A percentile compares a stretch with the other conserved stretches of the same genome.
These are phyloP conservation scores for Wallacemonas sp. DNA, from an alignment of 208 protist species.

Conservation along the genomic window DNA sequence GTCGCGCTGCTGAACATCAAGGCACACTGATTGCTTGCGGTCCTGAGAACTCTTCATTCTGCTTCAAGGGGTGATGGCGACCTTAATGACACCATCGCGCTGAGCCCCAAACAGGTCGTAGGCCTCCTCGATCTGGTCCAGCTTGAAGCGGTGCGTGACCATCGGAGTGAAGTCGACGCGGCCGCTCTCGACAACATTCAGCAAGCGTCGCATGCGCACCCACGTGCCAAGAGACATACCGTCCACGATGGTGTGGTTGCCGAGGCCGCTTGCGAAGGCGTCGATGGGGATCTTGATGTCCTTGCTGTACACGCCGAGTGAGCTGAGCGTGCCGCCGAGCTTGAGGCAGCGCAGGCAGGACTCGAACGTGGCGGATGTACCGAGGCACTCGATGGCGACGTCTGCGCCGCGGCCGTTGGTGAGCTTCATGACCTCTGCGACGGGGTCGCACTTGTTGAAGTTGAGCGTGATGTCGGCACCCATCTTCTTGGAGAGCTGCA, in stretches of 20 bases:
- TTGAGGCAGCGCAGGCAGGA: conserved; percentile 32
- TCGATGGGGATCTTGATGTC: conserved; percentile 29
- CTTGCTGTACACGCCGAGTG: conserved; percentile 38
- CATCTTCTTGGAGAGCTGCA: conserved; percentile 26
- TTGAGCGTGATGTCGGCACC: conserved; percentile 35
- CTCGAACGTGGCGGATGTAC: conserved; percentile 32
- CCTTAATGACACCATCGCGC: conserved; percentile 35
- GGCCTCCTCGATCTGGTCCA: conserved; percentile 34
- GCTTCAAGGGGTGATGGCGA: conserved; percentile 33
- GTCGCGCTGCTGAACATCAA: too few species aligned
- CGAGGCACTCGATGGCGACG: conserved; percentile 39
- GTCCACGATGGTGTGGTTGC: conserved; percentile 24
- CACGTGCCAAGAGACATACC: conserved; percentile 22
- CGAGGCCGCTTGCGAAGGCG: conserved; percentile 31
- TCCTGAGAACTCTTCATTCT: too few species aligned
- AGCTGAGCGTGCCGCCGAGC: conserved; percentile 34
- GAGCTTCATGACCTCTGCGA: conserved; percentile 36
- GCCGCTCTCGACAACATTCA: conserved; percentile 29
- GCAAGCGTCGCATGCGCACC: conserved; percentile 30
- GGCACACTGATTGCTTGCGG: too few species aligned
- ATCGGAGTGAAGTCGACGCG: conserved; percentile 28
- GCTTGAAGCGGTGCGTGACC: conserved; percentile 35
- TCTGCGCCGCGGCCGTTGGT: conserved; percentile 39
- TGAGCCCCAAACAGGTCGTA: conserved; percentile 40
- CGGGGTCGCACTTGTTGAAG: conserved; percentile 34